These are phyloP conservation scores for Apiospora pterosperma DNA, from an alignment of 2,329 filamentous ascomycete genomes.

Conservation along the genomic window DNA sequence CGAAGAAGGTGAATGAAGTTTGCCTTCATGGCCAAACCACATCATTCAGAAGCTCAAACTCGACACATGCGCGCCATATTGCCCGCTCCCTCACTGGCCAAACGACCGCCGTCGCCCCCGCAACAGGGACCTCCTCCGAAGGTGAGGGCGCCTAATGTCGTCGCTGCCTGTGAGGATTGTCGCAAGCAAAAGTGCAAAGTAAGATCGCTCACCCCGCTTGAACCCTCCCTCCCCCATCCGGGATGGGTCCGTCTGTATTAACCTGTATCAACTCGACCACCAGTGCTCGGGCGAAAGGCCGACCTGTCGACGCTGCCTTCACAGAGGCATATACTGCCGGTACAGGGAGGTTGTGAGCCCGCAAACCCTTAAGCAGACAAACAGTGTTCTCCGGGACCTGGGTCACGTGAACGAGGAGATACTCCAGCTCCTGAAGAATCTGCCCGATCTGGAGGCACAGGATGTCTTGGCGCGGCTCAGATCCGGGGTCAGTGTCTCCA, in stretches of 20 bases:
- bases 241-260: background rate
- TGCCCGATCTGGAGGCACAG: slow-evolving; percentile 27
- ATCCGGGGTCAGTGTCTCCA: slow-evolving; percentile 25
- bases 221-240: background rate
- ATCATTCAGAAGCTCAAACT: background rate
- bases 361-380: slow-evolving; percentile 29
- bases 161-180: slow-evolving; percentile 27
- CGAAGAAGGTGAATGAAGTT: background rate
- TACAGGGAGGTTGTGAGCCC: slow-evolving; percentile 27
- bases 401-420: slow-evolving; percentile 25
- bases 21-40: background rate
- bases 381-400: slow-evolving; percentile 22
- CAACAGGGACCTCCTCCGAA: background rate
- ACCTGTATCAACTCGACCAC: background rate
- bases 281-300: slow-evolving; percentile 29
- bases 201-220: slow-evolving; percentile 6
- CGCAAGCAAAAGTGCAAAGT: slow-evolving; percentile 29
- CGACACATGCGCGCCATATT: background rate
- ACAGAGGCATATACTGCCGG: slow-evolving; percentile 23
- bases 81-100: background rate
- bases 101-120: background rate
- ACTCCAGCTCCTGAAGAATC: slow-evolving; percentile 19
- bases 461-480: slow-evolving; percentile 32
- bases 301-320: slow-evolving; percentile 24
- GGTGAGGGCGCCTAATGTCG: background rate